Base-by-base conservation (phyloP, 495 filamentous ascomycete genomes). In the Parachaetomium inaequale region DNA sequence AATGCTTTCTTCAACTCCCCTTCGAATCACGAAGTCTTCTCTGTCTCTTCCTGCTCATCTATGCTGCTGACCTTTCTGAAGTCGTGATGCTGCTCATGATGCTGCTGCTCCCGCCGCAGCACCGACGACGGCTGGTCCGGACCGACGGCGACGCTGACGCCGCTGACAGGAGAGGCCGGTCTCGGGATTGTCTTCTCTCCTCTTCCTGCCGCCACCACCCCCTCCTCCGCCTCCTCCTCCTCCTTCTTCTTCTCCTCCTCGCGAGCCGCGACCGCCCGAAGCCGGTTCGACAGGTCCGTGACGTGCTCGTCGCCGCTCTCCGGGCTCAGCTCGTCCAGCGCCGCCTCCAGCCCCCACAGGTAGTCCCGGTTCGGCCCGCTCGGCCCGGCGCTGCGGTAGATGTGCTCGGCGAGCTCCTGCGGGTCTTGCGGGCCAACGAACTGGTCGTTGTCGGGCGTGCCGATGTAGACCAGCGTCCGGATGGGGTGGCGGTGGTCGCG, bases 281-380 rank as follows among this genome's bases (percentile, higher is more conserved):
- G 76, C 62, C 87, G 77, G 58, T 78, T 66, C 21, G 84, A 84
- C 64, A 90, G 69, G 50, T 85, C 82, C 23, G 76, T 79, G 29
- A 99, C 84, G 82, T 99, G 93, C 58, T 80, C 84, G 79, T 99
- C 95, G 11, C 86, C 90, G 68, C 85, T 91, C 47, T 90, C 92
- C 12, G 82, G 74, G 59, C 91, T 88, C 46, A 98, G 76, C 19
- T 82, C 85, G 62, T 86, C 78, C 60, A 99, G 81, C 14, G 90
- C 88, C 70, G 79, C 81, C 75, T 96, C 90, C 42, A 99, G 76
- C 64, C 87, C 76, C 69, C 88, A 91, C 34, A 99, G 79, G 78
- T 99, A 99, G 67, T 98, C 93, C 55, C 80, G 85, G 71, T 98
- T 98, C 70, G 88, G 85, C 1, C 95, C 95, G 74, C 93, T 97